Base-by-base conservation (phyloP, 2,329 filamentous ascomycete species). In the Colletotrichum salicis region DNA sequence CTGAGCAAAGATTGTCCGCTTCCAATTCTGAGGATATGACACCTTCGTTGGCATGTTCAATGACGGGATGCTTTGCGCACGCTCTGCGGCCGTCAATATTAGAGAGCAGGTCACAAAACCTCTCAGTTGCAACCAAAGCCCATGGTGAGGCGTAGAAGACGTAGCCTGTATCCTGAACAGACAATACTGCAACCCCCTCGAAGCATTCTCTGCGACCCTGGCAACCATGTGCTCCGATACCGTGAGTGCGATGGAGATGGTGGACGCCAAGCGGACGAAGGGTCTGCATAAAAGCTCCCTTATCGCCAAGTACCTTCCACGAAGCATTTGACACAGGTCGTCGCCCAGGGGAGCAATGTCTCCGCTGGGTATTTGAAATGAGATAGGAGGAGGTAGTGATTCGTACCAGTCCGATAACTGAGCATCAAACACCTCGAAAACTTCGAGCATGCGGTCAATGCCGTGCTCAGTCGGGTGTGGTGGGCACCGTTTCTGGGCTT, bases 391-490 rank as follows among this genome's bases (percentile, higher is more conserved):
- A 0, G 72, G 70, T 22, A 74, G 29, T 2, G 66, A 65, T 19
- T 61, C 61, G 31, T 74, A 70, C 72, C 72, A 74, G 59, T 70
- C 64, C 27, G 65, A 58, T 41, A 74, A 19, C 35, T 74, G 72
- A n/a, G 64, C 57, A 11, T 74, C 72, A 19, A 70, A 66, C 3
- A 67, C 45, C 58, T 72, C 70, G 15, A 72, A 72, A 1, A 72
- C 70, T 11, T 68, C 65, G 15, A 74, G 61, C 70, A 74, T 72
- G 19, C 70, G 72, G 22, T 72, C 70, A 22, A 74, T 72, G 6
- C 66, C 61, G 29, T 64, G 48, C 35, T 68, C 61, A 1, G 72
- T 72, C 5, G 67, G 62, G 15, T 70, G 56, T 3, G 62, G 61
- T 1, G 72, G 61, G 0, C 57, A 54, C 3, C 70, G 35, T 2